Conservation (phyloP, 1,284 basidiomycete species). For the Blastosporella zonata region DNA sequence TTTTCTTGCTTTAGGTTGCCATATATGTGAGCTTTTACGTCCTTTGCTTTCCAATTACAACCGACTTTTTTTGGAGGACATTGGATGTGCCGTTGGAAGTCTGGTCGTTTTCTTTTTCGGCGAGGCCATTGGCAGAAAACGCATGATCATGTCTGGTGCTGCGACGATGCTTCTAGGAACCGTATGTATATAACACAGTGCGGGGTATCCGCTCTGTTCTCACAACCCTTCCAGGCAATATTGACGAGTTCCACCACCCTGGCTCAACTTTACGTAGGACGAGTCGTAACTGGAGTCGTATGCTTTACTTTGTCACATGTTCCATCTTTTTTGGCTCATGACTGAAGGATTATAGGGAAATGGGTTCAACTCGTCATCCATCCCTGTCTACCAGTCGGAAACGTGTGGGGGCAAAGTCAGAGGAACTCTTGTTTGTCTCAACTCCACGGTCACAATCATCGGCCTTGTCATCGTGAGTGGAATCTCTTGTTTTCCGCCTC, state of each 20-base stretch:
- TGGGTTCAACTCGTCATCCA: slow-evolving; percentile 45
- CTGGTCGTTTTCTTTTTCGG: slow-evolving; percentile 40
- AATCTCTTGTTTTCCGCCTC: not conserved
- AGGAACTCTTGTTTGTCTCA: slow-evolving; percentile 45
- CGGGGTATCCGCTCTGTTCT: not conserved
- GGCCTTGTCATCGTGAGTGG: slow-evolving; percentile 45
- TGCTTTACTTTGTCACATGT: slow-evolving; percentile 16
- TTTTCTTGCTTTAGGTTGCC: slow-evolving; percentile 20
- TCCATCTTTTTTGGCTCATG: not conserved
- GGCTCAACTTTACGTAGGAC: slow-evolving; percentile 47
- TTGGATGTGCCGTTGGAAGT: slow-evolving; percentile 39
- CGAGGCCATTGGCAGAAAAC: slow-evolving; percentile 38
- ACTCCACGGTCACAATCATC: slow-evolving; percentile 44
- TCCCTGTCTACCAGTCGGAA: slow-evolving; percentile 46
- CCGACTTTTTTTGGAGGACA: slow-evolving; percentile 28
- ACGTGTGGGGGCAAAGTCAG: slow-evolving; percentile 43
- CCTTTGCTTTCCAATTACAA: not conserved
- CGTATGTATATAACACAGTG: slow-evolving; percentile 15
- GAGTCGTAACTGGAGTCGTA: slow-evolving; percentile 49
- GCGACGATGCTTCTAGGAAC: slow-evolving; percentile 45
- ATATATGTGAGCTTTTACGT: slow-evolving; percentile 23
- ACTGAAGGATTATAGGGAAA: slow-evolving; percentile 34
- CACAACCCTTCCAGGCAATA: slow-evolving; percentile 27
- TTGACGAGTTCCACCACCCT: slow-evolving; percentile 38
- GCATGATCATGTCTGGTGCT: slow-evolving; percentile 41